Evolutionary conservation across 306 rosid genomes (phyloP).

Genomic region (Pyrus pyrifolia): DNA sequence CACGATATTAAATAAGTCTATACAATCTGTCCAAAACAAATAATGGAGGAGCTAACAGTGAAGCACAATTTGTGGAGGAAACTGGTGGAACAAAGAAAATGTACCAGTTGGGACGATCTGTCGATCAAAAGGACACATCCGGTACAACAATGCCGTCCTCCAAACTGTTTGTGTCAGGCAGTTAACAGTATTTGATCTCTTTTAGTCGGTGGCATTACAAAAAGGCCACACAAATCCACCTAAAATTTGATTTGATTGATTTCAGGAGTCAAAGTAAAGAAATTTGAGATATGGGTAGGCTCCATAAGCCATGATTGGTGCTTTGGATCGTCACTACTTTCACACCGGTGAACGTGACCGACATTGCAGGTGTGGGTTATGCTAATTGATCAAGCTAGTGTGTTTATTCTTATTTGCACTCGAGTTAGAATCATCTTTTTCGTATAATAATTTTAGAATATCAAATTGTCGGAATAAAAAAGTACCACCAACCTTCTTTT

Average conservation of each 20-base stretch:
- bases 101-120: not conserved
- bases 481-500: not conserved
- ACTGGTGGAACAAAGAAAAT: not conserved
- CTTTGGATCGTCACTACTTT: not conserved
- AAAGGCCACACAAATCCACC: not conserved
- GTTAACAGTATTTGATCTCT: not conserved
- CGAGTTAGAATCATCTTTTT: too few relatives aligned
- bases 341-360: not conserved
- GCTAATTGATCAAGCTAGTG: too few relatives aligned
- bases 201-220: not conserved
- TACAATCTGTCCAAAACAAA: slow-evolving; percentile 2
- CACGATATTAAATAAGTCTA: too few relatives aligned
- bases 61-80: not conserved
- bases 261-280: not conserved
- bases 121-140: not conserved
- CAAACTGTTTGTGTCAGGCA: not conserved
- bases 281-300: not conserved
- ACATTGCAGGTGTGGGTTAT: not conserved
- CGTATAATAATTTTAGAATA: not conserved
- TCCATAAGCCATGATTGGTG: not conserved
- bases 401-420: too few relatives aligned
- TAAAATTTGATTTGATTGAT: not conserved
- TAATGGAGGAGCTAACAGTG: not conserved
- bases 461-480: not conserved
- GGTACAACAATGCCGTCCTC: not conserved